phyloP scores from a whole-genome alignment of 2,329 filamentous ascomycete genomes.

The Colletotrichum agaves region DNA sequence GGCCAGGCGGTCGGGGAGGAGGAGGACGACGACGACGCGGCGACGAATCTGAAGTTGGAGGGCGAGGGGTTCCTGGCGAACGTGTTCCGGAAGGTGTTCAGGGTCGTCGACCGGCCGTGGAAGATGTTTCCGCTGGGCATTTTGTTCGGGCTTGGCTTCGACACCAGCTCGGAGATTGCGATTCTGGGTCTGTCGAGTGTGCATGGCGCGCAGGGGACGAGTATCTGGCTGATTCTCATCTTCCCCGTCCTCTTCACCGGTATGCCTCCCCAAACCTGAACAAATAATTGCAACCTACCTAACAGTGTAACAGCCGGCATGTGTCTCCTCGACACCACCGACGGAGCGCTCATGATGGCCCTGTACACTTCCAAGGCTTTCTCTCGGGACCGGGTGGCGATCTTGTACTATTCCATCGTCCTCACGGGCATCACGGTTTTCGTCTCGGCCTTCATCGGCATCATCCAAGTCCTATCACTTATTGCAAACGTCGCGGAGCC shows the following conservation, averaged over 20 bases:
- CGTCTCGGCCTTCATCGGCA: conserved; percentile 86
- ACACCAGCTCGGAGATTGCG: conserved; percentile 94
- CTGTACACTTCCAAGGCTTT: conserved; percentile 86
- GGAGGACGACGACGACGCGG: conserved; percentile 45
- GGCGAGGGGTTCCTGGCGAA: conserved; percentile 80
- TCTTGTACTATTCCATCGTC: conserved; percentile 93
- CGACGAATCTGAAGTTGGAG: conserved; percentile 73
- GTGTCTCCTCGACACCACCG: conserved; percentile 92
- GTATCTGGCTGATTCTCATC: conserved; percentile 92
- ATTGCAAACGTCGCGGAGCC: conserved; percentile 80
- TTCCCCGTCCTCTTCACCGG: conserved; percentile 91
- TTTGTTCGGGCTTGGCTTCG: conserved; percentile 91
- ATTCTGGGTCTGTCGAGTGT: conserved; percentile 90
- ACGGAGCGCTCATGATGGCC: conserved; percentile 94
- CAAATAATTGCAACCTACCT: background rate
- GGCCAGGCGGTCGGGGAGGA: conserved; percentile 43
- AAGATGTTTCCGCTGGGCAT: conserved; percentile 96
- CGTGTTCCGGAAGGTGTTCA: conserved; percentile 80
- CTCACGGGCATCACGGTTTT: conserved; percentile 85
- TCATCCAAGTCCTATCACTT: conserved; percentile 84
- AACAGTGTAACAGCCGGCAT: conserved; percentile 73
- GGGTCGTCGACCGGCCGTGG: conserved; percentile 80
- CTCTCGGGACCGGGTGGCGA: conserved; percentile 84
- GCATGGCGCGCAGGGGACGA: conserved; percentile 85
- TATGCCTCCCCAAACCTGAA: conserved; percentile 48